Percentiles rank a stretch among this genome's conserved stretches.
Evolutionary conservation across 106 monocot species (phyloP).

Genomic region (Alisma plantagoaquatica): DNA sequence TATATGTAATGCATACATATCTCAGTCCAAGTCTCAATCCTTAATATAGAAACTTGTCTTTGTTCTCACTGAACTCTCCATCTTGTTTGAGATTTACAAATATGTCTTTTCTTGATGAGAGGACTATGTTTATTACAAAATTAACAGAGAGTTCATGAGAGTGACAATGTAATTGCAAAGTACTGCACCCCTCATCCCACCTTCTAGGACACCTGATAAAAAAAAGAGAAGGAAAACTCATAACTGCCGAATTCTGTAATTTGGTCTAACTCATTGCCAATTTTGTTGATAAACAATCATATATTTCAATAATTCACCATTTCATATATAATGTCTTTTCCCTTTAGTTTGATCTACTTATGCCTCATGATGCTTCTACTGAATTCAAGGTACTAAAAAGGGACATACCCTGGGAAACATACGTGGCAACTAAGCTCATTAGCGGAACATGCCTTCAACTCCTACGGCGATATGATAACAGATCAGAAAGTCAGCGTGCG

Average conservation of each 20-base stretch:
- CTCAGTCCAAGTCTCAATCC: no score
- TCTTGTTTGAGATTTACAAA: no score
- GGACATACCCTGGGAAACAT: slow-evolving; percentile 98
- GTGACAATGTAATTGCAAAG: no score
- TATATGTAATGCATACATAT: no score
- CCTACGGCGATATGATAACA: slow-evolving; percentile 72
- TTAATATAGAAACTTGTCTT: no score
- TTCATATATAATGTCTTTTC: not conserved
- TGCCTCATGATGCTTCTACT: not conserved
- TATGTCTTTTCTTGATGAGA: no score
- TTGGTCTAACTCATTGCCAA: not conserved
- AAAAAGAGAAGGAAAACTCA: not conserved
- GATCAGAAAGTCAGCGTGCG: slow-evolving; percentile 67
- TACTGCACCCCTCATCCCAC: no score
- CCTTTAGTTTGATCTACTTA: not conserved
- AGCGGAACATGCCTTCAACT: slow-evolving; percentile 73
- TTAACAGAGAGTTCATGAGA: no score
- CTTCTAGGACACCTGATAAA: not conserved
- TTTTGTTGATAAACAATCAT: not conserved
- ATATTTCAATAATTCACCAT: not conserved
- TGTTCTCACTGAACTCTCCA: no score
- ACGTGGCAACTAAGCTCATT: slow-evolving; percentile 85
- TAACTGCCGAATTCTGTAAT: not conserved
- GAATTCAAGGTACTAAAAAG: slow-evolving; percentile 59
- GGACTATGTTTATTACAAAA: no score